phyloP scores from a whole-genome alignment of 1,284 basidiomycete genomes.

The Psilocybe mexicana region DNA sequence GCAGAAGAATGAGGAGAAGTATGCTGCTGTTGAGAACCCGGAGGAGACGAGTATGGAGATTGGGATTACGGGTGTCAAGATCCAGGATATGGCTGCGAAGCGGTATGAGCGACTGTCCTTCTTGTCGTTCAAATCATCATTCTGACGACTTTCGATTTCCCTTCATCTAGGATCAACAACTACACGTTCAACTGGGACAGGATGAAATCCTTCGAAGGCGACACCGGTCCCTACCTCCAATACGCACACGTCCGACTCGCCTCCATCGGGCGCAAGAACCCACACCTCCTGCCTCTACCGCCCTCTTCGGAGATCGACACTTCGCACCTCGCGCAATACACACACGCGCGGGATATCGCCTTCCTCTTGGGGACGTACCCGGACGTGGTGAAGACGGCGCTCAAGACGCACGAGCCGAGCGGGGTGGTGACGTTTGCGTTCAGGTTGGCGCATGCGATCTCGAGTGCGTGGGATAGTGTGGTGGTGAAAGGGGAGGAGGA shows the following conservation, averaged over 20 bases:
- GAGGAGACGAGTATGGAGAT: slow-evolving; percentile 82
- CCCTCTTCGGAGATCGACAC: slow-evolving; percentile 70
- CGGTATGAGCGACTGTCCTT: slow-evolving; percentile 48
- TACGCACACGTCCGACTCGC: slow-evolving; percentile 96
- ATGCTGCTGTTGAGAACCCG: slow-evolving; percentile 87
- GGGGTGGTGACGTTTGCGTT: slow-evolving; percentile 85
- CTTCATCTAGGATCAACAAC: slow-evolving; percentile 80
- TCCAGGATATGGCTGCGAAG: slow-evolving; percentile 97
- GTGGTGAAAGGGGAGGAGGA: slow-evolving; percentile 83
- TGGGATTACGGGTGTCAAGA: slow-evolving; percentile 96
- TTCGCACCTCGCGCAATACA: slow-evolving; percentile 63
- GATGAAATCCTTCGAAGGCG: slow-evolving; percentile 96
- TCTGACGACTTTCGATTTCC: slow-evolving; percentile 1
- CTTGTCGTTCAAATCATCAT: neutral
- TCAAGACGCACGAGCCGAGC: slow-evolving; percentile 88
- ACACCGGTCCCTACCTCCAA: slow-evolving; percentile 95
- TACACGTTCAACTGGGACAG: slow-evolving; percentile 95
- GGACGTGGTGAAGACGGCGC: slow-evolving; percentile 83
- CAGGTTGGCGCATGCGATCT: slow-evolving; percentile 79
- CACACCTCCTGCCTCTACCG: slow-evolving; percentile 81
- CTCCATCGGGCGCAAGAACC: slow-evolving; percentile 93
- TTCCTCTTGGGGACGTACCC: slow-evolving; percentile 90
- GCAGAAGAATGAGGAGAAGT: slow-evolving; percentile 94
- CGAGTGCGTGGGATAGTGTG: slow-evolving; percentile 86
- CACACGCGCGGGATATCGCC: slow-evolving; percentile 85